These are phyloP conservation scores for Trichophyton benhamiae DNA, from an alignment of 2,329 filamentous ascomycete genomes.

Conservation along the genomic window DNA sequence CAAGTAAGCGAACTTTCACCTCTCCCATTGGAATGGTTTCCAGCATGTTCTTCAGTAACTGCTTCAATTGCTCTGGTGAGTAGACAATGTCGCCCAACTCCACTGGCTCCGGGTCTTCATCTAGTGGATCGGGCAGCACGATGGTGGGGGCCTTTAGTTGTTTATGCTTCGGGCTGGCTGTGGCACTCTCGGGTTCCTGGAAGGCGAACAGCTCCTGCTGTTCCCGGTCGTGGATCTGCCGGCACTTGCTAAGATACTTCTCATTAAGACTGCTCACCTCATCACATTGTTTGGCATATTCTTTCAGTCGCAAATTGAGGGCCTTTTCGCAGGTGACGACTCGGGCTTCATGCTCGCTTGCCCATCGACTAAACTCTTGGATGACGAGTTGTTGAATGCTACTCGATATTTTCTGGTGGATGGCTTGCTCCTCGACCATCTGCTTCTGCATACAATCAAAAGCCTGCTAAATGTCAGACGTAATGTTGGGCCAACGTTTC, in stretches of 20 bases:
- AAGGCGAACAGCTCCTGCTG: constrained; percentile 98
- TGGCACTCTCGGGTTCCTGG: constrained; percentile 57
- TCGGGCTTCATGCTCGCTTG: constrained; percentile 81
- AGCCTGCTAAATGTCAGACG: constrained; percentile 46
- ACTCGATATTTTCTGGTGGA: constrained; percentile 88
- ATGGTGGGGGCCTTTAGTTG: constrained; percentile 51
- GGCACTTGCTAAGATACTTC: constrained; percentile 98
- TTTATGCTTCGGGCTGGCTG: constrained; percentile 45
- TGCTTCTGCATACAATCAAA: constrained; percentile 87
- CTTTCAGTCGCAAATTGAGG: constrained; percentile 77
- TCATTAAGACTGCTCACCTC: constrained; percentile 83
- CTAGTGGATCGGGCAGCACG: constrained; percentile 63
- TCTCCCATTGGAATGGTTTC: constrained; percentile 77
- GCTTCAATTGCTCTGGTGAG: constrained; percentile 74
- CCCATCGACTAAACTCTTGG: constrained; percentile 88
- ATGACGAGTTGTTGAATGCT: constrained; percentile 95
- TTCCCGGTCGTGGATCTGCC: constrained; percentile 87
- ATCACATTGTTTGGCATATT: constrained; percentile 85
- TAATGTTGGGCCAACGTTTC: background rate
- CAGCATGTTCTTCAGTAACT: constrained; percentile 75
- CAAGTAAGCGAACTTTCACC: constrained; percentile 87
- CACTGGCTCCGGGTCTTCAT: constrained; percentile 64
- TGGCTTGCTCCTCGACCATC: constrained; percentile 82
- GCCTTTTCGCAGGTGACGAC: constrained; percentile 93
- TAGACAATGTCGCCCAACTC: constrained; percentile 89